Percentiles rank a stretch among this genome's conserved stretches.
Evolutionary conservation across 2,329 filamentous ascomycete genomes (phyloP).

Genomic region (Xylariomycetidae sp.): DNA sequence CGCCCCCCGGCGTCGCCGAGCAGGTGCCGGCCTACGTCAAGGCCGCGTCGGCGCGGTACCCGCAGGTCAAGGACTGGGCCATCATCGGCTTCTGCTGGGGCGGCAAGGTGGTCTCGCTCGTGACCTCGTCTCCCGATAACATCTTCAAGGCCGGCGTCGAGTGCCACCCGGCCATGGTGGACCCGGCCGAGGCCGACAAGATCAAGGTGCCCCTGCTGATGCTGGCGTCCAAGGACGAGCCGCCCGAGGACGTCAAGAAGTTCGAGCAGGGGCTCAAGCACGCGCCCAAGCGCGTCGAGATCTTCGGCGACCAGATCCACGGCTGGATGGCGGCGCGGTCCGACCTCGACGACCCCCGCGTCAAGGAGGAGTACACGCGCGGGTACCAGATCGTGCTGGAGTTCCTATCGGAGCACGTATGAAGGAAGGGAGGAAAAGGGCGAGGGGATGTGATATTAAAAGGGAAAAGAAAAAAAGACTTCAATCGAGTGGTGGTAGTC

Average conservation of each 20-base stretch:
- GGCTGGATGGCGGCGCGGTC: constrained; percentile 70
- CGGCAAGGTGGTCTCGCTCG: constrained; percentile 58
- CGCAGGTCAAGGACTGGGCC: constrained; percentile 54
- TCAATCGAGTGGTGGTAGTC: too few relatives aligned
- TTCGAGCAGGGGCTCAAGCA: constrained; percentile 48
- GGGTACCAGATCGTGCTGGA: constrained; percentile 55
- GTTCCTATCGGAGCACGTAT: too few relatives aligned
- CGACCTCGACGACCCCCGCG: constrained; percentile 50
- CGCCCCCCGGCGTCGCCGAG: constrained; percentile 41
- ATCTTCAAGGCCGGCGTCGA: constrained; percentile 51
- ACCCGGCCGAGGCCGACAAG: constrained; percentile 53
- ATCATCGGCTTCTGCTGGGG: constrained; percentile 67
- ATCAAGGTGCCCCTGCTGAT: constrained; percentile 59
- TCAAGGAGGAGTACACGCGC: constrained; percentile 58
- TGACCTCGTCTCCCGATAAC: constrained; percentile 44
- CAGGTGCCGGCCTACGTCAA: constrained; percentile 52
- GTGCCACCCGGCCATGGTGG: constrained; percentile 60
- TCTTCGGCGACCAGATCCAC: constrained; percentile 63
- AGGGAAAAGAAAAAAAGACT: too few relatives aligned
- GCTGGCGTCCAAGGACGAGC: constrained; percentile 64
- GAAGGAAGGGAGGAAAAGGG: too few relatives aligned
- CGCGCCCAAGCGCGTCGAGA: constrained; percentile 58
- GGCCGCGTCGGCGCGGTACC: constrained; percentile 47
- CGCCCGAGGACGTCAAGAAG: constrained; percentile 48
- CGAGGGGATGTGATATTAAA: too few relatives aligned